Percentiles rank a stretch among this genome's conserved stretches.
These are phyloP conservation scores for Phytophthora ohioensis DNA, from an alignment of 352 stramenopile genomes.

Conservation along the genomic window DNA sequence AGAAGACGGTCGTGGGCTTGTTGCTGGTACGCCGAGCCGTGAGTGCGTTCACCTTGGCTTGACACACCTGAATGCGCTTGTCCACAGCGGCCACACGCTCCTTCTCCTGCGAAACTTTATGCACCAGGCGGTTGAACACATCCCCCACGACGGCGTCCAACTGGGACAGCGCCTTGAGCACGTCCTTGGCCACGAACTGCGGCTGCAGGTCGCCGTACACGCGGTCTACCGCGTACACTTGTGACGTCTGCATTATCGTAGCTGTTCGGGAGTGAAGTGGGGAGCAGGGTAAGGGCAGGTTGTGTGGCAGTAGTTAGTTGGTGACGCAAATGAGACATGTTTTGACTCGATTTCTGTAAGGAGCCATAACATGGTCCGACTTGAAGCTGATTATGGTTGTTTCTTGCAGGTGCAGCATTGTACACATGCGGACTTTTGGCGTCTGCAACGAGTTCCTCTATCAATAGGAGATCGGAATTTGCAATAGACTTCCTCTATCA, in stretches of 20 bases:
- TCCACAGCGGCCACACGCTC: slow-evolving; percentile 81
- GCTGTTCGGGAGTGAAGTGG: slow-evolving; percentile 6
- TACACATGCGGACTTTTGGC: slow-evolving; percentile 4
- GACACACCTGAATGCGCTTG: slow-evolving; percentile 75
- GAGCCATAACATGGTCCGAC: slow-evolving; percentile 5
- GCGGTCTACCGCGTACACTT: slow-evolving; percentile 89
- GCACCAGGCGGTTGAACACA: slow-evolving; percentile 82
- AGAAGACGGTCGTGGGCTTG: slow-evolving; percentile 91
- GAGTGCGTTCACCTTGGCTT: slow-evolving; percentile 88
- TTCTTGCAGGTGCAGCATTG: slow-evolving; percentile 11
- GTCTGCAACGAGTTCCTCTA: slow-evolving; percentile 37
- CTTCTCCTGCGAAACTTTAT: slow-evolving; percentile 85
- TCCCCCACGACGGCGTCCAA: slow-evolving; percentile 87
- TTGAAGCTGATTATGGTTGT: slow-evolving; percentile 25
- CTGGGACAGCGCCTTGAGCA: slow-evolving; percentile 86
- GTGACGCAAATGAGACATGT: slow-evolving; percentile 25
- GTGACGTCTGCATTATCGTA: slow-evolving; percentile 81
- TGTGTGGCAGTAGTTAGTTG: slow-evolving; percentile 18
- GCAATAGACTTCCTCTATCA: slow-evolving; percentile 45
- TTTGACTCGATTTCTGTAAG: slow-evolving; percentile 20
- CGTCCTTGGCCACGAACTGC: slow-evolving; percentile 87
- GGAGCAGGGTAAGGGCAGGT: slow-evolving; percentile 4
- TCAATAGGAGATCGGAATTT: slow-evolving; percentile 36
- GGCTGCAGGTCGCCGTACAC: slow-evolving; percentile 88
- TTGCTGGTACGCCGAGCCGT: slow-evolving; percentile 82